Percentiles rank a stretch among this genome's conserved stretches.
These are phyloP conservation scores for Catharanthus roseus DNA, from an alignment of 257 asterid species.

Conservation along the genomic window DNA sequence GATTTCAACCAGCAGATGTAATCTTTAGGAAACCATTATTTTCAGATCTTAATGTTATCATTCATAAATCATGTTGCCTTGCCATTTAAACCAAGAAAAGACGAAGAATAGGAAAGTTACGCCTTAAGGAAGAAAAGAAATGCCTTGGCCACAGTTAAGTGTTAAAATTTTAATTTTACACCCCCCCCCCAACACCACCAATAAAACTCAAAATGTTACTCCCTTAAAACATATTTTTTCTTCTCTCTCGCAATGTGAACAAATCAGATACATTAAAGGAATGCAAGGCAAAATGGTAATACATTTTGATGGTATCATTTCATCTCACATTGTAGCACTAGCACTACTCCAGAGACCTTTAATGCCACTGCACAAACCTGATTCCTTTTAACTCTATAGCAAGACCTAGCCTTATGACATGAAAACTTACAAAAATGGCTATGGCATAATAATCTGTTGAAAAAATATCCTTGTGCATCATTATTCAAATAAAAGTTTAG, in stretches of 20 bases:
- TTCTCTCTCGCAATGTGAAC: neutral
- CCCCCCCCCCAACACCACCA: too few species aligned
- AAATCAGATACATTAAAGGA: neutral
- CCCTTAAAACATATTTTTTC: neutral
- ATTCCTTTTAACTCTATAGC: neutral
- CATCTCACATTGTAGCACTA: neutral
- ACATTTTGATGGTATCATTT: neutral
- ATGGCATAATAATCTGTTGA: neutral
- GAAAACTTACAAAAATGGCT: neutral
- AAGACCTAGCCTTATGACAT: neutral
- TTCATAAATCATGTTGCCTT: neutral
- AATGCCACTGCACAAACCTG: neutral
- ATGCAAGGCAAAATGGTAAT: neutral
- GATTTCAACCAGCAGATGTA: neutral
- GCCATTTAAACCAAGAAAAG: neutral
- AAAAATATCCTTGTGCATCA: neutral
- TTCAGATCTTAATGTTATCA: neutral
- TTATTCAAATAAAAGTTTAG: neutral
- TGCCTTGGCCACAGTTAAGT: neutral
- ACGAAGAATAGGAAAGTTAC: neutral
- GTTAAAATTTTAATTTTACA: too few species aligned
- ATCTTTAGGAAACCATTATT: neutral
- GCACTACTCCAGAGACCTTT: neutral
- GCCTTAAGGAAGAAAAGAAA: neutral
- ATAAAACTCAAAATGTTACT: neutral